Conservation (phyloP, 495 filamentous ascomycete species). For the Xylaria acuta region DNA sequence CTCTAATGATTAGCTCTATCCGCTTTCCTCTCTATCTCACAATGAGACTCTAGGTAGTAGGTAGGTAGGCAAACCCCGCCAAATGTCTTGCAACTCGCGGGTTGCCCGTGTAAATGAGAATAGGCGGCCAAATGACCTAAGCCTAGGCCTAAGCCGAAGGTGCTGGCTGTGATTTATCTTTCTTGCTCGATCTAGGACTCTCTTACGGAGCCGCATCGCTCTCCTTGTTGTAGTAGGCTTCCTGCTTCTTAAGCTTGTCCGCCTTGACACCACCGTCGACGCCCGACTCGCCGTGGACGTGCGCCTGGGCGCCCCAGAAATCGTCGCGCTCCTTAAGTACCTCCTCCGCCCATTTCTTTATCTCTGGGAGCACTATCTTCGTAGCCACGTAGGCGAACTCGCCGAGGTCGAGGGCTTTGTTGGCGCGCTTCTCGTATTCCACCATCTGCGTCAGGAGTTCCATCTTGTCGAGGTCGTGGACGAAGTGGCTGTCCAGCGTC, state of each 20-base stretch:
- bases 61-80: too few species aligned
- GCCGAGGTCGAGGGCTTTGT: slow-evolving; percentile 71
- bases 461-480: slow-evolving; percentile 97
- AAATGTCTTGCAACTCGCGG: not conserved
- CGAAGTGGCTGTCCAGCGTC: slow-evolving; percentile 84
- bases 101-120: not conserved
- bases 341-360: slow-evolving; percentile 77
- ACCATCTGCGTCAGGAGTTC: slow-evolving; percentile 94
- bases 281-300: slow-evolving; percentile 50
- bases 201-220: slow-evolving; percentile 25
- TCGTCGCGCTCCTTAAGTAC: slow-evolving; percentile 76
- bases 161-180: not conserved
- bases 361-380: slow-evolving; percentile 76
- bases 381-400: slow-evolving; percentile 82
- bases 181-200: not conserved
- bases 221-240: slow-evolving; percentile 49
- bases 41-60: too few species aligned
- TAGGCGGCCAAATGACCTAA: not conserved
- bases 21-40: not conserved
- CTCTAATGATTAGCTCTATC: not conserved
- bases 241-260: slow-evolving; percentile 45
- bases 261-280: slow-evolving; percentile 47
- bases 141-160: not conserved
- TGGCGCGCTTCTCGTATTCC: slow-evolving; percentile 83
- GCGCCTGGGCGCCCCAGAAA: slow-evolving; percentile 66